A percentile compares a stretch with the other conserved stretches of the same genome.
These are phyloP conservation scores for Mucor velutinosus DNA, from an alignment of 371 early-diverging fungal species.

Conservation along the genomic window DNA sequence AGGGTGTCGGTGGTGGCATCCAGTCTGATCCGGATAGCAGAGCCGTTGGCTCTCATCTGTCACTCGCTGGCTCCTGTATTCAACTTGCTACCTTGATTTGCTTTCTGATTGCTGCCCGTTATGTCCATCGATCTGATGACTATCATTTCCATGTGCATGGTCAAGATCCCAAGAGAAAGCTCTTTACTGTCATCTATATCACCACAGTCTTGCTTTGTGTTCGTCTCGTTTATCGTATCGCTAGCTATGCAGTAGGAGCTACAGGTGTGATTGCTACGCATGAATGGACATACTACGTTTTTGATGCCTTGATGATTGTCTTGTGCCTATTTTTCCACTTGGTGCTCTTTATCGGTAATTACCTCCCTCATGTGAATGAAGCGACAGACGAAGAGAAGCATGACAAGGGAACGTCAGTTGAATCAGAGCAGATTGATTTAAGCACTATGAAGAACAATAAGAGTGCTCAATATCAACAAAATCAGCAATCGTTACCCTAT, in stretches of 20 bases:
- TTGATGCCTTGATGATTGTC: constrained; percentile 10
- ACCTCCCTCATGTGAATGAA: not conserved
- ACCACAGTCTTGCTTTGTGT: not conserved
- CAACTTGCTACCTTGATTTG: not conserved
- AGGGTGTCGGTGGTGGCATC: constrained; percentile 1
- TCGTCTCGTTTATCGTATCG: constrained; percentile 6
- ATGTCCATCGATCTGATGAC: not conserved
- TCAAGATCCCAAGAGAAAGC: constrained; percentile 2
- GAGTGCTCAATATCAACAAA: not conserved
- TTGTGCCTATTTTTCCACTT: not conserved
- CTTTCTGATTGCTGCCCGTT: not conserved
- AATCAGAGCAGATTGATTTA: not conserved
- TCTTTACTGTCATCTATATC: not conserved
- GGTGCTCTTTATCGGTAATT: constrained; percentile 6
- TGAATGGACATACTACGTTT: constrained; percentile 12
- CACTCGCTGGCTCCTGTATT: not conserved
- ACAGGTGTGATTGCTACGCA: not conserved
- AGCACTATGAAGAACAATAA: not conserved
- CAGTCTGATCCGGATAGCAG: not conserved
- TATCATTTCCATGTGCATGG: not conserved
- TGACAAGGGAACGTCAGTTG: not conserved
- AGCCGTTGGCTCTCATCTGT: not conserved
- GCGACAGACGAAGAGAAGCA: not conserved
- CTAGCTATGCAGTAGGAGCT: not conserved
- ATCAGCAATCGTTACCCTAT: not conserved